Conservation (phyloP, 306 rosid species). For the Casuarina cunninghamiana region DNA sequence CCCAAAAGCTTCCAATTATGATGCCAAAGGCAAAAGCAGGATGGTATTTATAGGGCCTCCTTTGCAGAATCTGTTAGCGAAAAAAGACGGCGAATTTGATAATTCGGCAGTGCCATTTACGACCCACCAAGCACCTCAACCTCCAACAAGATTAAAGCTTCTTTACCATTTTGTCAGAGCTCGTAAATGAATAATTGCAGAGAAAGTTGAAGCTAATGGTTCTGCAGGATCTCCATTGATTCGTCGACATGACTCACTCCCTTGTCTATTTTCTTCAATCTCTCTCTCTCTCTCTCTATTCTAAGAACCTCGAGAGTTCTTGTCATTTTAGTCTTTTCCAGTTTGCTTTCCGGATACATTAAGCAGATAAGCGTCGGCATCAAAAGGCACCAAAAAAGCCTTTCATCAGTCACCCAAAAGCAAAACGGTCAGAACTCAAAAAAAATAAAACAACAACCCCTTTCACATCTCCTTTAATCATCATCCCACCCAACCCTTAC, state of each 20-base stretch:
- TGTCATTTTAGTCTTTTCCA: constrained; percentile 25
- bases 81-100: not conserved
- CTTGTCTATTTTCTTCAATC: constrained; percentile 7
- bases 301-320: constrained; percentile 22
- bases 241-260: no score
- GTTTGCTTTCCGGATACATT: constrained; percentile 22
- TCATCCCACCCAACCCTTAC: constrained; percentile 18
- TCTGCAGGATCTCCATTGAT: no score
- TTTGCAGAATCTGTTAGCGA: no score
- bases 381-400: constrained; percentile 42
- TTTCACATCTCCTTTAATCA: constrained; percentile 31
- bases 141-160: no score
- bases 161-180: no score
- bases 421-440: constrained; percentile 41
- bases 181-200: no score
- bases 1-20: not conserved
- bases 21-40: not conserved
- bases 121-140: no score
- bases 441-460: constrained; percentile 19
- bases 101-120: not conserved
- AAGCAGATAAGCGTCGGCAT: constrained; percentile 33
- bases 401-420: constrained; percentile 46
- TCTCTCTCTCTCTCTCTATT: constrained; percentile 19
- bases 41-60: not conserved
- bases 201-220: no score